Conservation (phyloP, 2,329 filamentous ascomycete genomes). For the Aspergillus bombycis region DNA sequence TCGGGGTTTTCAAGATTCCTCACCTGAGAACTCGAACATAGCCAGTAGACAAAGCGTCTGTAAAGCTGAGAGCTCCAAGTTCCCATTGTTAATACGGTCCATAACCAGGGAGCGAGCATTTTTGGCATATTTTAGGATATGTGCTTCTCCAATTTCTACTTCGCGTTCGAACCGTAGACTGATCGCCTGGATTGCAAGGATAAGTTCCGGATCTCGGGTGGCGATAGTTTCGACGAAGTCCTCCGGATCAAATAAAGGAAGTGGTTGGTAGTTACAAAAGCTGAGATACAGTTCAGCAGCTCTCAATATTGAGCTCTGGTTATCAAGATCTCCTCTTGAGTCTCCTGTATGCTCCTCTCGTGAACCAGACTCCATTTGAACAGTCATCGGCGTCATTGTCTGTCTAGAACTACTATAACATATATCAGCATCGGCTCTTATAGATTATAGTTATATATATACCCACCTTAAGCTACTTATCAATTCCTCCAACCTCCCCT, state of each 20-base stretch:
- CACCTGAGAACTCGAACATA: slow-evolving; percentile 36
- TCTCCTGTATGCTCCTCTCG: background rate
- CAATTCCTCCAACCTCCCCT: background rate
- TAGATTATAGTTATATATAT: background rate
- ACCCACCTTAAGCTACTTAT: background rate
- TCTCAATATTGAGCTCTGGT: background rate
- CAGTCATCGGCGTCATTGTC: background rate
- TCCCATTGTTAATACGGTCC: slow-evolving; percentile 30
- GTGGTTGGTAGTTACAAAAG: slow-evolving; percentile 39
- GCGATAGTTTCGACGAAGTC: slow-evolving; percentile 20
- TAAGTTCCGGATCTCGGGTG: slow-evolving; percentile 29
- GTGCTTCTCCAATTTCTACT: slow-evolving; percentile 12
- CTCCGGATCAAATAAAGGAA: slow-evolving; percentile 31
- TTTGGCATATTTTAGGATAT: slow-evolving; percentile 23
- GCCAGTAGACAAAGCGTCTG: slow-evolving; percentile 38
- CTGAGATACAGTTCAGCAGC: slow-evolving; percentile 31
- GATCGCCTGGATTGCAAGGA: slow-evolving; percentile 34
- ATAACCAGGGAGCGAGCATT: slow-evolving; percentile 29
- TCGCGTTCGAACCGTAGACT: slow-evolving; percentile 30
- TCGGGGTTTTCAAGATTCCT: slow-evolving; percentile 5
- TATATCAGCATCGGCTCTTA: background rate
- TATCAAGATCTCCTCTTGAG: background rate
- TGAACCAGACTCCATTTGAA: background rate
- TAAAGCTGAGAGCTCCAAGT: slow-evolving; percentile 37
- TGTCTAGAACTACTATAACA: background rate